These are phyloP conservation scores for Tetraselmis chui DNA, from an alignment of 139 green algal species.

Conservation along the genomic window DNA sequence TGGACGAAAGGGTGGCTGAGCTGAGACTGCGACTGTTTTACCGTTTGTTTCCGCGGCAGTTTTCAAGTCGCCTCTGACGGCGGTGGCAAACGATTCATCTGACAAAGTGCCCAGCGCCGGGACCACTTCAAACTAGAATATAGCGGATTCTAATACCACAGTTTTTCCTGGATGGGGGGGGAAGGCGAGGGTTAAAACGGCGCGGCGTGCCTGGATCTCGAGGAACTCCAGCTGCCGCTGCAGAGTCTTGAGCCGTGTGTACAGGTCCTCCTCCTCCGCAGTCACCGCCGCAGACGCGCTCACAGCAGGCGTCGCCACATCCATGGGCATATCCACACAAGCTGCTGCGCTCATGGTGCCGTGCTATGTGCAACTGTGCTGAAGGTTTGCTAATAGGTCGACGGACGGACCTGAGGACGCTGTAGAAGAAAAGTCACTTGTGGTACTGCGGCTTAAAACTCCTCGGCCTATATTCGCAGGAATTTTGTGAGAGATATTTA, in stretches of 20 bases:
- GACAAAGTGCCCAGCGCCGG: background rate
- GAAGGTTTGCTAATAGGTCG: no score
- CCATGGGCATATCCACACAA: background rate
- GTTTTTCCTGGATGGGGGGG: background rate
- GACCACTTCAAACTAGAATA: background rate
- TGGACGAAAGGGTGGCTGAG: background rate
- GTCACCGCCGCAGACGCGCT: background rate
- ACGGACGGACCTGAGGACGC: no score
- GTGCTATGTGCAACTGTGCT: no score
- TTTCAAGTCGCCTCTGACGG: no score
- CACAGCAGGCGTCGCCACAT: background rate
- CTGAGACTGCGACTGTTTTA: background rate
- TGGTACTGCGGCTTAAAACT: no score
- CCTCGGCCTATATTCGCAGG: no score
- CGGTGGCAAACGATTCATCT: no score
- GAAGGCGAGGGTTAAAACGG: background rate
- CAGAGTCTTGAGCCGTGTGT: slow-evolving; percentile 84
- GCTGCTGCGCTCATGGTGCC: background rate
- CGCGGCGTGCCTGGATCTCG: slow-evolving; percentile 88
- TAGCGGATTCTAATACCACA: background rate
- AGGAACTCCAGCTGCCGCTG: slow-evolving; percentile 94
- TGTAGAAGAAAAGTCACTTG: no score
- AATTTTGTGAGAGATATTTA: no score
- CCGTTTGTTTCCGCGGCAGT: no score
- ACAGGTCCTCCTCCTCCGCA: slow-evolving; percentile 61